phyloP scores from a whole-genome alignment of 2,329 filamentous ascomycete genomes.

The Penicillium sp. region DNA sequence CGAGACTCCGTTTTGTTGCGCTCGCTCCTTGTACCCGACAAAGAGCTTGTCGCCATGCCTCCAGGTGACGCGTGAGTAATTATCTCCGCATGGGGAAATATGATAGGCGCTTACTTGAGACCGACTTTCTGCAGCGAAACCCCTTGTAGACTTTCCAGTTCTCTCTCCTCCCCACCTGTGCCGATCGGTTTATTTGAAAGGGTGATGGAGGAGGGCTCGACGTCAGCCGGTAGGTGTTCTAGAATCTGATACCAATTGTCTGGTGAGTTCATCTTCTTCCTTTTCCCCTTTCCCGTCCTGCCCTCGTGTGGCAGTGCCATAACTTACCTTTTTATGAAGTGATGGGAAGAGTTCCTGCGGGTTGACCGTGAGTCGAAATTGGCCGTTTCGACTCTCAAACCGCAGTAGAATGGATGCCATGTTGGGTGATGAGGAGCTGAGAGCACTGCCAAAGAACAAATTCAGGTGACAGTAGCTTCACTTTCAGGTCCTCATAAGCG shows the following conservation, averaged over 20 bases:
- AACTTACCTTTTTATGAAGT: slow-evolving; percentile 47
- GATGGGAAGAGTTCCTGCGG: slow-evolving; percentile 66
- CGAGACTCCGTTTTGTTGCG: slow-evolving; percentile 47
- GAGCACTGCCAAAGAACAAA: not conserved
- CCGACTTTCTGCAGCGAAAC: slow-evolving; percentile 57
- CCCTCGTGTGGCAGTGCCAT: not conserved
- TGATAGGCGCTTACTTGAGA: slow-evolving; percentile 46
- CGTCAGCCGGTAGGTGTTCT: slow-evolving; percentile 57
- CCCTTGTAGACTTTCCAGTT: slow-evolving; percentile 50
- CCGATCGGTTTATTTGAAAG: slow-evolving; percentile 60
- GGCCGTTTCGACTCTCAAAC: slow-evolving; percentile 87
- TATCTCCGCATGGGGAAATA: not conserved
- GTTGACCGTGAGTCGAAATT: slow-evolving; percentile 78
- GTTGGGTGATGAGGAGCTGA: not conserved
- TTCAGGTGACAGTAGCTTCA: not conserved
- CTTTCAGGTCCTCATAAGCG: not conserved
- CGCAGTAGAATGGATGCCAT: slow-evolving; percentile 69
- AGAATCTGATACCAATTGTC: slow-evolving; percentile 43
- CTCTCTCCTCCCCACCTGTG: slow-evolving; percentile 52
- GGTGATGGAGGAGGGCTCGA: slow-evolving; percentile 53
- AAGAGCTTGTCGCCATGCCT: slow-evolving; percentile 92
- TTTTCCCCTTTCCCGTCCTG: not conserved
- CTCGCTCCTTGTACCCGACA: slow-evolving; percentile 67
- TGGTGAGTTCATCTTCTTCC: not conserved
- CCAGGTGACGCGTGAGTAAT: slow-evolving; percentile 20